These are phyloP conservation scores for Tylopilus vinaceipallidus DNA, from an alignment of 768 basidiomycete species.

Conservation along the genomic window DNA sequence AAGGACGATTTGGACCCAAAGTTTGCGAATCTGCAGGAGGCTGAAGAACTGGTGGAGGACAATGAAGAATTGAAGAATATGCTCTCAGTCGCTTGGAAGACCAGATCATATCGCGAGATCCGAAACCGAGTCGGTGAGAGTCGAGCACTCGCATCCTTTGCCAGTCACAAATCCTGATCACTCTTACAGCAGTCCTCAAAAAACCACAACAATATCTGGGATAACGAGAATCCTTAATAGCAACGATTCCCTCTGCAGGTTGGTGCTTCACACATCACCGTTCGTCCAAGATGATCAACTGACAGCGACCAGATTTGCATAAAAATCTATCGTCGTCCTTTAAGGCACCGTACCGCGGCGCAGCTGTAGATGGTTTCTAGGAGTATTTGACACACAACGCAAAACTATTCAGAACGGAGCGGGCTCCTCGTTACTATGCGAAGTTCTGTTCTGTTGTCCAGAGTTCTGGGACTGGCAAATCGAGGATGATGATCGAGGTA, in stretches of 20 bases:
- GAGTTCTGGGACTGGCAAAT: slow-evolving; percentile 14
- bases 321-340: background rate
- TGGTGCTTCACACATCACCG: background rate
- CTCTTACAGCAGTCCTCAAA: background rate
- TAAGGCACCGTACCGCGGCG: background rate
- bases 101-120: background rate
- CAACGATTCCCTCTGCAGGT: background rate
- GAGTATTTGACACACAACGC: slow-evolving; percentile 18
- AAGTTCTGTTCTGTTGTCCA: slow-evolving; percentile 10
- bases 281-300: background rate
- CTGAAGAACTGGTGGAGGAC: too few relatives aligned
- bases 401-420: background rate
- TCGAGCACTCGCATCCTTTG: background rate
- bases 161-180: too few relatives aligned
- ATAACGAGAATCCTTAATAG: too few relatives aligned
- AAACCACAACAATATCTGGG: background rate
- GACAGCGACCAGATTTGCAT: background rate
- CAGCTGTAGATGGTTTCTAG: slow-evolving; percentile 15
- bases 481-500: slow-evolving; percentile 14
- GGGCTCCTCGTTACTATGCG: background rate
- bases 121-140: background rate
- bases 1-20: too few relatives aligned
- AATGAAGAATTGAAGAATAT: background rate
- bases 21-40: too few relatives aligned
- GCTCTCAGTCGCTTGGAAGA: background rate